A percentile compares a stretch with the other conserved stretches of the same genome.
These are phyloP conservation scores for Agapanthus africanus DNA, from an alignment of 106 monocot genomes.

Conservation along the genomic window DNA sequence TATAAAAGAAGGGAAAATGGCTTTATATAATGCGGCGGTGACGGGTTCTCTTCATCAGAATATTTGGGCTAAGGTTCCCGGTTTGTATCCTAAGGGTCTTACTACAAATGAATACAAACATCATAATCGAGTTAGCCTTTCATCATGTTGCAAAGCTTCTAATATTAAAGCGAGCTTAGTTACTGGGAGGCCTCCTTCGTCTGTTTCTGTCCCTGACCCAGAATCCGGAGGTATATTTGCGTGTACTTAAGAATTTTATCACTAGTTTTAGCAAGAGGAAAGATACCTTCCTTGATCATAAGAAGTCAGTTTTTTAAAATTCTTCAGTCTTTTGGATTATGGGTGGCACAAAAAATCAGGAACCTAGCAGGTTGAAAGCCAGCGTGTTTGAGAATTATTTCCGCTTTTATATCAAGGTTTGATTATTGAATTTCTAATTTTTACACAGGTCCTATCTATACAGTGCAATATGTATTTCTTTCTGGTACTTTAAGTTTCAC, in stretches of 20 bases:
- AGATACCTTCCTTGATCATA: neutral
- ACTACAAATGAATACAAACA: neutral
- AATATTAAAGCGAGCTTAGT: neutral
- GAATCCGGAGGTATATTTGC: neutral
- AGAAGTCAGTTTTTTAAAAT: neutral
- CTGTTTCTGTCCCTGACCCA: neutral
- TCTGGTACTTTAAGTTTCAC: neutral
- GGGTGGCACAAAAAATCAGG: no score
- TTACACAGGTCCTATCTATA: no score
- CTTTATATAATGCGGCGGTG: no score
- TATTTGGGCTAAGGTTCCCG: neutral
- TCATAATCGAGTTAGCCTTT: constrained; percentile 1
- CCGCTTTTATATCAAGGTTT: neutral
- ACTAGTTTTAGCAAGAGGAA: neutral
- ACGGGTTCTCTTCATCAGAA: constrained; percentile 9
- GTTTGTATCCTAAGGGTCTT: neutral
- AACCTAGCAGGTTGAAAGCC: no score
- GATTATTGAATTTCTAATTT: no score
- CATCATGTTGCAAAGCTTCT: neutral
- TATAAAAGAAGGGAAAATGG: no score
- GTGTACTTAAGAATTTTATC: neutral
- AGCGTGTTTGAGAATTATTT: neutral
- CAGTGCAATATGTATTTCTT: neutral
- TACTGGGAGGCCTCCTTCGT: neutral
- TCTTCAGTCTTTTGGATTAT: no score